phyloP scores from a whole-genome alignment of 192 early-diverging fungal species.

The Umbelopsis ramanniana region DNA sequence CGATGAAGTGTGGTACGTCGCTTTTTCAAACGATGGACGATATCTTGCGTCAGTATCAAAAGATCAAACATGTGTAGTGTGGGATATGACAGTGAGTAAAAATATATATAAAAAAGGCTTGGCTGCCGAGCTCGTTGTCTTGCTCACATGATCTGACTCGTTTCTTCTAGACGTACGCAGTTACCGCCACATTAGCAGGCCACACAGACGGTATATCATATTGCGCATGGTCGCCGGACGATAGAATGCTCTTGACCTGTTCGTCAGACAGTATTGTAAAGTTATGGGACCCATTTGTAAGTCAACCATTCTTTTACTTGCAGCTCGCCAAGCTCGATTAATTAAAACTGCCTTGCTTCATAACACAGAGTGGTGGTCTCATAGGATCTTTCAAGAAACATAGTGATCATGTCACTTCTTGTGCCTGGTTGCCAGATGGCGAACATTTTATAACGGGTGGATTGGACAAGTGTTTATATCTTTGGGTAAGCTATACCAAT shows the following conservation, averaged over 20 bases:
- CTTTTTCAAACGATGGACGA: constrained; percentile 87
- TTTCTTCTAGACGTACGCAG: constrained; percentile 58
- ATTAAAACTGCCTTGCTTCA: constrained; percentile 17
- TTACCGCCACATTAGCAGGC: constrained; percentile 57
- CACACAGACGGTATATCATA: constrained; percentile 79
- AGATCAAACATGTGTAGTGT: constrained; percentile 88
- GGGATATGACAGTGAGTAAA: constrained; percentile 69
- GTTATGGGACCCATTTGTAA: constrained; percentile 80
- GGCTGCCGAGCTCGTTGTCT: neutral
- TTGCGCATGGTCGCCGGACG: constrained; percentile 92
- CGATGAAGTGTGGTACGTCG: constrained; percentile 96
- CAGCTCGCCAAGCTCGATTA: neutral
- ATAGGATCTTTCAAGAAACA: constrained; percentile 68
- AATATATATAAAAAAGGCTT: neutral
- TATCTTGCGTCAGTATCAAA: constrained; percentile 91
- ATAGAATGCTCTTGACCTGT: constrained; percentile 72
- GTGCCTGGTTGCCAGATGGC: constrained; percentile 88
- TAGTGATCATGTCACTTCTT: constrained; percentile 77
- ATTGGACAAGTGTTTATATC: constrained; percentile 73
- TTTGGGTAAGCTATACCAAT: constrained; percentile 63
- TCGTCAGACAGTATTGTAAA: constrained; percentile 81
- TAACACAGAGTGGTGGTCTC: constrained; percentile 62
- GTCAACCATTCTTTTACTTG: neutral
- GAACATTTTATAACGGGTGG: constrained; percentile 85
- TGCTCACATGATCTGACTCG: neutral